Evolutionary conservation across 1,284 basidiomycete genomes (phyloP).

Genomic region (Moesziomyces globuligerus): DNA sequence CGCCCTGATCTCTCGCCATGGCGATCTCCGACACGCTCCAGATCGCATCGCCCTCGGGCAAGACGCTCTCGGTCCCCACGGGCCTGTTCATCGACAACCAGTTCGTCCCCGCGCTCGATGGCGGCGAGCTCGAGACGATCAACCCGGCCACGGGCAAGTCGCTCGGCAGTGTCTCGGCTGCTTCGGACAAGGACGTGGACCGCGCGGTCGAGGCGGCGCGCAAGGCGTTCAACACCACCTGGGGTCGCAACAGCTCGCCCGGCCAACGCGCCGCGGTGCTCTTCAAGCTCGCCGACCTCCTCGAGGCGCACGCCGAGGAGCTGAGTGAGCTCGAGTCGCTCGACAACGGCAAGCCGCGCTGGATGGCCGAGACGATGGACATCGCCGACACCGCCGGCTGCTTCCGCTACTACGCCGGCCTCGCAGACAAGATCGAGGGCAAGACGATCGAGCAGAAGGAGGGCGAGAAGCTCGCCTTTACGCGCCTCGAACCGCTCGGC

Average conservation of each 20-base stretch:
- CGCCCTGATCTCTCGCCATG: slow-evolving; percentile 4
- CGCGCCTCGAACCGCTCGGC: slow-evolving; percentile 88
- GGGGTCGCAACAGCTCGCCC: slow-evolving; percentile 46
- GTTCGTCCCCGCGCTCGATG: slow-evolving; percentile 45
- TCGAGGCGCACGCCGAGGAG: slow-evolving; percentile 78
- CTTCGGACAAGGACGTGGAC: slow-evolving; percentile 49
- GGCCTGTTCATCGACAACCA: slow-evolving; percentile 59
- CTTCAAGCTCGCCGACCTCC: slow-evolving; percentile 76
- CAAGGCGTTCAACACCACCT: slow-evolving; percentile 47
- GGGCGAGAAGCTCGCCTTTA: slow-evolving; percentile 75
- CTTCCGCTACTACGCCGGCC: slow-evolving; percentile 74
- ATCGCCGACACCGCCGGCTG: slow-evolving; percentile 74
- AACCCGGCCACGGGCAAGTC: slow-evolving; percentile 55
- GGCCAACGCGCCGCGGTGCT: slow-evolving; percentile 73
- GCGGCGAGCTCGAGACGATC: slow-evolving; percentile 44
- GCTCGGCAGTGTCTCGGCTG: slow-evolving; percentile 50
- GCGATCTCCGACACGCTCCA: slow-evolving; percentile 37
- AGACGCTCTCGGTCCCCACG: slow-evolving; percentile 42
- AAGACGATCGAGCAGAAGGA: slow-evolving; percentile 80
- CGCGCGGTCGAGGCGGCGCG: slow-evolving; percentile 53
- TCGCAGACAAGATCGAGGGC: slow-evolving; percentile 83
- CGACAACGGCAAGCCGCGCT: slow-evolving; percentile 83
- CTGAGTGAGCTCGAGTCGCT: slow-evolving; percentile 70
- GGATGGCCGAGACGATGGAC: slow-evolving; percentile 75
- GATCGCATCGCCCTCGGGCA: slow-evolving; percentile 63